phyloP scores from a whole-genome alignment of 192 early-diverging fungal species.

The Backusella psychrophila region DNA sequence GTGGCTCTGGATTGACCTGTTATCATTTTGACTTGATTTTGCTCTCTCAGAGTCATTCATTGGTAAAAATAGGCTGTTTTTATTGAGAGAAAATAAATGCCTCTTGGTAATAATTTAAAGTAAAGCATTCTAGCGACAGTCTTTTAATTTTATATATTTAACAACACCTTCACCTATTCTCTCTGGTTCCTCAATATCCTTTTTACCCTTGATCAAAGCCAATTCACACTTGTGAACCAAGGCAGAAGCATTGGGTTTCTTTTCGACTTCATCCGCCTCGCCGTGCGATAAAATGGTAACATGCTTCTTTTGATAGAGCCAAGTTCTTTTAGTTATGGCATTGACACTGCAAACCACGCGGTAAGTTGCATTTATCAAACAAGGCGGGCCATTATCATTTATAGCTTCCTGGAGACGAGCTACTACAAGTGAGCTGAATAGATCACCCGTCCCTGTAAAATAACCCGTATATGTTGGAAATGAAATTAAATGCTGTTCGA shows the following conservation, averaged over 20 bases:
- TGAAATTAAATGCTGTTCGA: conserved; percentile 60
- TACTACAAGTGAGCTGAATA: conserved; percentile 75
- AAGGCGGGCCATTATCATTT: conserved; percentile 10
- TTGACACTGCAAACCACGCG: conserved; percentile 68
- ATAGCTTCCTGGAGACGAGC: conserved; percentile 56
- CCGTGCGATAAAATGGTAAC: not conserved
- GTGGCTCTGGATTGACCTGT: no score
- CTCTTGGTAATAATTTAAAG: no score
- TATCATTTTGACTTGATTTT: no score
- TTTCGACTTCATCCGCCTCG: conserved; percentile 11
- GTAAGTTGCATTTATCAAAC: conserved; percentile 58
- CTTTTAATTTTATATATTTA: not conserved
- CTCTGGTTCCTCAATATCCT: conserved; percentile 55
- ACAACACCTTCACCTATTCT: not conserved
- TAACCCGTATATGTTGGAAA: conserved; percentile 74
- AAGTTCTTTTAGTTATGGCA: conserved; percentile 67
- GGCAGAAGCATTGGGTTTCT: conserved; percentile 31
- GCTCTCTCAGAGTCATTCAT: no score
- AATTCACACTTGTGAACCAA: conserved; percentile 68
- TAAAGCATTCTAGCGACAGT: not conserved
- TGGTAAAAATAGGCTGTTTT: no score
- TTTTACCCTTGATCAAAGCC: conserved; percentile 63
- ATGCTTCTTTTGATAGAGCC: conserved; percentile 36
- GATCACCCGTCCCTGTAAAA: conserved; percentile 93
- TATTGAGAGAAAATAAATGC: no score